Base-by-base conservation (phyloP, 208 protist species). In the Angomonas ambiguus region DNA sequence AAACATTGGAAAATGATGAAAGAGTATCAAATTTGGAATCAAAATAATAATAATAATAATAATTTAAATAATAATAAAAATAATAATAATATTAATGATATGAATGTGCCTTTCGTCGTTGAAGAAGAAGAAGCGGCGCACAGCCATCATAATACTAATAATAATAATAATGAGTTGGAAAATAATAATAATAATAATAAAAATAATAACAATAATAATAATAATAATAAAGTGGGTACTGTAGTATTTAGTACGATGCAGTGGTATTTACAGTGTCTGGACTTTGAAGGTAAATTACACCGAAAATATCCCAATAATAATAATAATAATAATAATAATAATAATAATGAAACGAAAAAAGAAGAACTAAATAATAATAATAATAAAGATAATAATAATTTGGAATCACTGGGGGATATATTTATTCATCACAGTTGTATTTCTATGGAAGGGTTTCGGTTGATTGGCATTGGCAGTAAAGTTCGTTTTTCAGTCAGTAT, bases 191-290 rank as follows among this genome's bases (percentile, higher is more conserved):
- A 45, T 16, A 45, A 45, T 45, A 45, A 45, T 45, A 45, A 45
- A 11, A 8, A 45, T 20, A 49, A 45, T 35, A 48, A 63, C 32
- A 8, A 63, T 8, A 69, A 71, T 28, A 83, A 83, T 59, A 53
- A 65, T 11, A 13, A 66, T 27, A 67, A 82, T 35, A 59, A 60
- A 25, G 59, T 68, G 45, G 67, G 76, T 27, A 72, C 71, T 0
- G 71, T 67, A 0, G 66, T 77, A 34, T 65, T 69, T 57, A 77
- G 76, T 64, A 66, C 65, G 58, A 82, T 82, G 76, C 76, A 82
- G 64, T 77, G 76, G 65, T 74, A 82, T 41, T 32, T 82, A 59
- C 68, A 63, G 55, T 33, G 51, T 2, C n/a, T 48, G 16, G 58
- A n/a, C 56, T 38, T 35, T n/a, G 20, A 30, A 4, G 20, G 28